These are phyloP conservation scores for Pyrenula massariospora DNA, from an alignment of 495 filamentous ascomycete genomes.

Conservation along the genomic window DNA sequence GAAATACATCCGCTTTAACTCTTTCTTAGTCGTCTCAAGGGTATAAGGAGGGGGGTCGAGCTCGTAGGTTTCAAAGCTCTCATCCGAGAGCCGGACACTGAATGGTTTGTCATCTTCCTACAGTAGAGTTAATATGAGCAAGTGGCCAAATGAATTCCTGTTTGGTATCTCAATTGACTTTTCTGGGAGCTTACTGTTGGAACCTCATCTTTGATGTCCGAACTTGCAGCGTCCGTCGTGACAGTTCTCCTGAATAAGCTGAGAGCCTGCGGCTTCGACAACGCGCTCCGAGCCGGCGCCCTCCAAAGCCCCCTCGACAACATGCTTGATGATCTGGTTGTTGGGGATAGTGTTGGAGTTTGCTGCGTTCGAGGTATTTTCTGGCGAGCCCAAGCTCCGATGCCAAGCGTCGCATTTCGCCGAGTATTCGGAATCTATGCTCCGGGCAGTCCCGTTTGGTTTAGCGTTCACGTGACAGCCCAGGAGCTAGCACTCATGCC, in stretches of 20 bases:
- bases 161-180: neutral
- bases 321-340: neutral
- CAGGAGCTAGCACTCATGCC: neutral
- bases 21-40: constrained; percentile 84
- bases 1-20: constrained; percentile 96
- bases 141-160: constrained; percentile 16
- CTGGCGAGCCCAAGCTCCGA: neutral
- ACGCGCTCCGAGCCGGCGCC: constrained; percentile 18
- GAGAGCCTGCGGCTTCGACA: constrained; percentile 41
- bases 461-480: neutral
- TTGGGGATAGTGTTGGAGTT: neutral
- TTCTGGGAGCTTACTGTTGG: constrained; percentile 39
- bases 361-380: neutral
- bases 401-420: neutral
- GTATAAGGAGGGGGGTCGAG: constrained; percentile 91
- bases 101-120: constrained; percentile 93
- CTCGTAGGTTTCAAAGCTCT: constrained; percentile 99
- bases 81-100: constrained; percentile 81
- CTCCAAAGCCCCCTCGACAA: neutral
- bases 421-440: neutral
- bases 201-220: constrained; percentile 74
- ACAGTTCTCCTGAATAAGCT: constrained; percentile 55
- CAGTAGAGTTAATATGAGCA: constrained; percentile 4
- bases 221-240: constrained; percentile 87
- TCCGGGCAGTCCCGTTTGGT: neutral